Conservation (phyloP, 208 protist species). For the Acanthamoeba royreba region DNA sequence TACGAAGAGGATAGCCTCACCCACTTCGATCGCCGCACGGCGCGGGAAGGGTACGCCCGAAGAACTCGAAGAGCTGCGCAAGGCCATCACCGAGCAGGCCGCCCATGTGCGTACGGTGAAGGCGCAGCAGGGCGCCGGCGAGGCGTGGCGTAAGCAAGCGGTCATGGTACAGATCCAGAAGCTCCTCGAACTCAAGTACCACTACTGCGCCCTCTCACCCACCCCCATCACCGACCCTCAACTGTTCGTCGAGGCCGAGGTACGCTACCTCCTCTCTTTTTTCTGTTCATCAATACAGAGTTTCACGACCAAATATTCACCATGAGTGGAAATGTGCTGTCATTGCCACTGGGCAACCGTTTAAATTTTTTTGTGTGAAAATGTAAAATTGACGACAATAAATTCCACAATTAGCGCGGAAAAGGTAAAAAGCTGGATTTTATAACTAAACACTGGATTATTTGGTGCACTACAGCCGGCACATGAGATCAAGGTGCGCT, state of each 20-base stretch:
- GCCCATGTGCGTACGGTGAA: not conserved
- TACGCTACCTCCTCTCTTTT: too few species aligned
- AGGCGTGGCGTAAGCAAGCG: not conserved
- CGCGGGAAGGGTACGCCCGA: not conserved
- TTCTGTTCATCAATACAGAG: not conserved
- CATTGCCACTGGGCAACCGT: too few species aligned
- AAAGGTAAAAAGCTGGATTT: too few species aligned
- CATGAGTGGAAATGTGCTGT: too few species aligned
- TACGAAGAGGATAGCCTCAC: too few species aligned
- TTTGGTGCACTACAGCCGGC: not conserved
- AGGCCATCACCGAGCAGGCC: not conserved
- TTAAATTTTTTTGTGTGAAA: too few species aligned
- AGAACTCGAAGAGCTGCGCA: not conserved
- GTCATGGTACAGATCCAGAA: not conserved
- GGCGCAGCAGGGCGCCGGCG: not conserved
- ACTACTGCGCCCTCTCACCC: constrained; percentile 26
- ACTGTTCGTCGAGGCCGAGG: not conserved
- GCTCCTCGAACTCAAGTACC: constrained; percentile 9
- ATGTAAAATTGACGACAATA: too few species aligned
- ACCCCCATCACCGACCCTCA: not conserved
- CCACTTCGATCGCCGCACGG: not conserved
- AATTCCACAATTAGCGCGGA: too few species aligned
- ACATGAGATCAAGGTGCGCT: constrained; percentile 15
- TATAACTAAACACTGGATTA: too few species aligned
- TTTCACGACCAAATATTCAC: too few species aligned